Evolutionary conservation across 2,329 filamentous ascomycete genomes (phyloP).

Genomic region (Fusarium multiceps): DNA sequence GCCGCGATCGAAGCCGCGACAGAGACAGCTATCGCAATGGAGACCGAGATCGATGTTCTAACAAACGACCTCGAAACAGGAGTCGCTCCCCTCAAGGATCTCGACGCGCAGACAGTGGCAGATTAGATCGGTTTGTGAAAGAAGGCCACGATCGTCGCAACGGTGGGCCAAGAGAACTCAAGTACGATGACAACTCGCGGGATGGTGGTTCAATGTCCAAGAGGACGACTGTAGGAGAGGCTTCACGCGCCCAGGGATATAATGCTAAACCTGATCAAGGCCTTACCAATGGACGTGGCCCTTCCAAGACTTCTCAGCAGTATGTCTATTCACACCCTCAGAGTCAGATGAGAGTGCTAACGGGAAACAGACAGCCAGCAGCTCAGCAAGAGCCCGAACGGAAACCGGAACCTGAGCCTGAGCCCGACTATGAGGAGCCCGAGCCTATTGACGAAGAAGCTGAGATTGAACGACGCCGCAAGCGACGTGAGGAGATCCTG

Average conservation of each 20-base stretch:
- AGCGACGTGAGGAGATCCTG: constrained; percentile 84
- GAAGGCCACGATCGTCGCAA: constrained; percentile 46
- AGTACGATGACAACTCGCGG: constrained; percentile 56
- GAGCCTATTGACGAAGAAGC: constrained; percentile 81
- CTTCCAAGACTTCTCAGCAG: constrained; percentile 31
- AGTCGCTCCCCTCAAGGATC: constrained; percentile 62
- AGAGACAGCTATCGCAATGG: constrained; percentile 55
- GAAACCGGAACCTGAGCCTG: constrained; percentile 41
- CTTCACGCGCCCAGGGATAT: constrained; percentile 68
- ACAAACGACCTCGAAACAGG: constrained; percentile 67
- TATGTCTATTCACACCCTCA: constrained; percentile 7
- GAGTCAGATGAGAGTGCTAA: constrained; percentile 18
- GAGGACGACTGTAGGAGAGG: constrained; percentile 69
- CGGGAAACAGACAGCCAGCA: constrained; percentile 15
- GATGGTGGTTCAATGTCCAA: constrained; percentile 71
- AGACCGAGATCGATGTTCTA: constrained; percentile 58
- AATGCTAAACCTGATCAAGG: constrained; percentile 76
- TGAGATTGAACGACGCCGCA: constrained; percentile 85
- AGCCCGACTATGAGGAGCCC: constrained; percentile 60
- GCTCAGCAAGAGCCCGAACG: constrained; percentile 44
- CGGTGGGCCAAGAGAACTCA: constrained; percentile 43
- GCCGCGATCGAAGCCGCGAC: constrained; percentile 53
- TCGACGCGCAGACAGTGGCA: constrained; percentile 53
- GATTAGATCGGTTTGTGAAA: constrained; percentile 50
- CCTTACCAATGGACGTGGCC: constrained; percentile 41